A percentile compares a stretch with the other conserved stretches of the same genome.
These are phyloP conservation scores for Lumnitzera littorea DNA, from an alignment of 345 rosid genomes.

Conservation along the genomic window DNA sequence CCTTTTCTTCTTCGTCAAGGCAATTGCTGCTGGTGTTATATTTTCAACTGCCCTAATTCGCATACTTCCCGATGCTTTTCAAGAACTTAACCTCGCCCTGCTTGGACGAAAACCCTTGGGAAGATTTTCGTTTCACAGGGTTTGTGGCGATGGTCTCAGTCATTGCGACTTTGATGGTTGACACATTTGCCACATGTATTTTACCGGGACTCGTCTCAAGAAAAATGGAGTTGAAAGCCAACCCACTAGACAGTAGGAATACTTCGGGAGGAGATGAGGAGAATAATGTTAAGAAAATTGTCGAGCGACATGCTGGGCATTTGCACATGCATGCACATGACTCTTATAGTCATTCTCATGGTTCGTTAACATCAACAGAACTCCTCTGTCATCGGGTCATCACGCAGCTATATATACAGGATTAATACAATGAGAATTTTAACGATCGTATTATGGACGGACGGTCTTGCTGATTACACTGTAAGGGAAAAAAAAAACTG, in stretches of 20 bases:
- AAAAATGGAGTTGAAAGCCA: background rate
- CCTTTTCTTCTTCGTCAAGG: slow-evolving; percentile 35
- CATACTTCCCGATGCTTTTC: slow-evolving; percentile 44
- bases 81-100: slow-evolving; percentile 37
- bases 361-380: slow-evolving; percentile 3
- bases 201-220: background rate
- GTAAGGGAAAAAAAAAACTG: too few species aligned
- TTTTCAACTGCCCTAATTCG: slow-evolving; percentile 44
- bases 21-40: slow-evolving; percentile 53
- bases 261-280: slow-evolving; percentile 18
- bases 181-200: slow-evolving; percentile 38
- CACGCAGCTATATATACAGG: slow-evolving; percentile 23
- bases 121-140: slow-evolving; percentile 37
- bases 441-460: too few species aligned
- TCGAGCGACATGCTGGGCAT: background rate
- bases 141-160: slow-evolving; percentile 41
- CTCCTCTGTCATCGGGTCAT: slow-evolving; percentile 50
- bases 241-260: background rate
- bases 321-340: slow-evolving; percentile 35
- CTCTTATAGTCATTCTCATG: background rate
- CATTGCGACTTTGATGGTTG: slow-evolving; percentile 41
- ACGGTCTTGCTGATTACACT: too few species aligned
- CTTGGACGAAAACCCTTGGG: slow-evolving; percentile 36
- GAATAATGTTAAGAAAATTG: background rate
- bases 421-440: too few species aligned